phyloP scores from a whole-genome alignment of 1,139 yeast genomes.

The Taphrina flavorubra region DNA sequence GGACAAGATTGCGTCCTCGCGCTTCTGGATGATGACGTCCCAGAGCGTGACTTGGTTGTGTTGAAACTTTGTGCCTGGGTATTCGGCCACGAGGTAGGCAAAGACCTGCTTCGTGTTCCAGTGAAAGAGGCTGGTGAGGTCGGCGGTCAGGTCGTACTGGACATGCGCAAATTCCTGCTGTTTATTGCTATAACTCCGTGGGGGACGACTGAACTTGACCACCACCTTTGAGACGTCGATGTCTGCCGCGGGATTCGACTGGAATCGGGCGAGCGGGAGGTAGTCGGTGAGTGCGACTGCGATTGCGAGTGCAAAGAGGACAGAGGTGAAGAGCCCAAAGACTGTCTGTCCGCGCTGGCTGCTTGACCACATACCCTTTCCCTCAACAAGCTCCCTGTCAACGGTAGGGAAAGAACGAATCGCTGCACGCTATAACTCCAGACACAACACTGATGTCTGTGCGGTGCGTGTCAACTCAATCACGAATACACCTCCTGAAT shows the following conservation, averaged over 20 bases:
- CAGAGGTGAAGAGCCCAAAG: constrained; percentile 39
- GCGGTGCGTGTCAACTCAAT: no score
- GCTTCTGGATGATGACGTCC: constrained; percentile 76
- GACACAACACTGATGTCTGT: no score
- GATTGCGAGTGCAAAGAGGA: constrained; percentile 27
- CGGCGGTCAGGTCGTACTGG: constrained; percentile 67
- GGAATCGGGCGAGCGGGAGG: constrained; percentile 7
- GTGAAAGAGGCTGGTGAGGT: constrained; percentile 77
- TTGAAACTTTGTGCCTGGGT: constrained; percentile 39
- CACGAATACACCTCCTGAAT: no score
- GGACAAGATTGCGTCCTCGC: constrained; percentile 61
- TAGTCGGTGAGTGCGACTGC: constrained; percentile 31
- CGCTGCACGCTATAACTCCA: no score
- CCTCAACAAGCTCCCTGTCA: no score
- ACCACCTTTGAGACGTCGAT: constrained; percentile 47
- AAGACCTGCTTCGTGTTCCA: constrained; percentile 98
- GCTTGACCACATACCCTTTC: constrained; percentile 37
- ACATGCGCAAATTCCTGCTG: constrained; percentile 82
- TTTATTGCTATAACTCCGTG: constrained; percentile 70
- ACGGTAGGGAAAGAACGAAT: no score
- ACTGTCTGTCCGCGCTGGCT: constrained; percentile 28
- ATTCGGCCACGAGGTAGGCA: constrained; percentile 75
- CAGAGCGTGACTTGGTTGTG: constrained; percentile 79
- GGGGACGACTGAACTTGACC: constrained; percentile 67
- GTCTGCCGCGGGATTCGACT: constrained; percentile 21